A percentile compares a stretch with the other conserved stretches of the same genome.
phyloP scores from a whole-genome alignment of 202 grass and related monocot genomes.

The Setaria italica region DNA sequence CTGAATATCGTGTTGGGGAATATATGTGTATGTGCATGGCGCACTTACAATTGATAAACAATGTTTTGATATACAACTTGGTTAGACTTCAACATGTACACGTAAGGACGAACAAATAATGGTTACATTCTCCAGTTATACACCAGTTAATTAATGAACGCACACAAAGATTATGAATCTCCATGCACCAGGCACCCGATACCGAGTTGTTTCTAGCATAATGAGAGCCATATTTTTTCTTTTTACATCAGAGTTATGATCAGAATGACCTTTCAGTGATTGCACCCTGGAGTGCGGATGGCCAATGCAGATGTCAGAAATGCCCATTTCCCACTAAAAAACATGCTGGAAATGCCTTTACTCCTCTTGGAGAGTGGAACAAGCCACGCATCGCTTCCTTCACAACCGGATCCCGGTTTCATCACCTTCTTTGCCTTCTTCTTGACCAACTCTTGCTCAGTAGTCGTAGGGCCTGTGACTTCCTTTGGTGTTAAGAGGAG shows the following conservation, averaged over 20 bases:
- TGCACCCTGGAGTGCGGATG: conserved; percentile 50
- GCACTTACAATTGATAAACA: conserved; percentile 52
- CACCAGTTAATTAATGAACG: conserved; percentile 47
- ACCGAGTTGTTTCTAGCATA: conserved; percentile 36
- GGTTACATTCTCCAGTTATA: conserved; percentile 47
- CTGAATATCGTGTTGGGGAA: conserved; percentile 13
- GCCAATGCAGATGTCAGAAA: conserved; percentile 64
- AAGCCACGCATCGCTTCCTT: conserved; percentile 45
- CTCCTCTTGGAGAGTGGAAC: conserved; percentile 49
- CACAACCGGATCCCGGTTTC: conserved; percentile 42
- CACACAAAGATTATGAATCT: conserved; percentile 31
- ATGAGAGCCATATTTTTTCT: conserved; percentile 21
- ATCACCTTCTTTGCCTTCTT: conserved; percentile 52
- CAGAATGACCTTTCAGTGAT: conserved; percentile 59
- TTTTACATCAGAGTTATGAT: conserved; percentile 33
- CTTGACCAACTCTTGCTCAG: conserved; percentile 37
- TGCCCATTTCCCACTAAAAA: conserved; percentile 83
- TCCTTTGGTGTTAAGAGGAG: conserved; percentile 60
- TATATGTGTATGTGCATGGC: conserved; percentile 29
- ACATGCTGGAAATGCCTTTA: conserved; percentile 66
- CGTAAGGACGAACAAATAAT: conserved; percentile 35
- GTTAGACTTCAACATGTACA: conserved; percentile 41
- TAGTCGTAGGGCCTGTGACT: conserved; percentile 20
- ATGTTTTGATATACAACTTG: conserved; percentile 50
- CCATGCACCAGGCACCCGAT: conserved; percentile 42